phyloP scores from a whole-genome alignment of 2,329 filamentous ascomycete species.

The Pestalotiopsis sp. region DNA sequence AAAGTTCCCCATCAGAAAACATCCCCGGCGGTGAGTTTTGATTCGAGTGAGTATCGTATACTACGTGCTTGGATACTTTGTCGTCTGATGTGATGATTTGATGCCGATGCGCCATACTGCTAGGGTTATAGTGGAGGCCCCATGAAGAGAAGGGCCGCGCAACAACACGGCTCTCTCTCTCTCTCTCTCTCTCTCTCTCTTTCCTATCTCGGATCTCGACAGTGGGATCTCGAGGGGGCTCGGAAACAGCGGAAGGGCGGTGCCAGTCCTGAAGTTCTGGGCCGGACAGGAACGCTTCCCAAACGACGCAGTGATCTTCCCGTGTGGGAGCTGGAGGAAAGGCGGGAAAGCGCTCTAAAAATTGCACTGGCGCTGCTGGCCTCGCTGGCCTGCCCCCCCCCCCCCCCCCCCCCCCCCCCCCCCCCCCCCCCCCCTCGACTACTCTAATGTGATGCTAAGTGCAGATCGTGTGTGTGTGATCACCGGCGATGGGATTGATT shows the following conservation, averaged over 20 bases:
- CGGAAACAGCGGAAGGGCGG: not conserved
- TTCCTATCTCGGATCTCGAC: not conserved
- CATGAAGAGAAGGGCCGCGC: not conserved
- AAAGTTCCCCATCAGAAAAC: not conserved
- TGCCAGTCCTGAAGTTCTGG: not conserved
- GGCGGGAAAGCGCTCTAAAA: constrained; percentile 2
- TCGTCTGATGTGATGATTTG: not conserved
- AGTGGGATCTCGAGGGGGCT: not conserved
- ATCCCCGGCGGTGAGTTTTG: not conserved
- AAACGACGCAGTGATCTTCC: constrained; percentile 7
- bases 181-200: not conserved
- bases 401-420: no score
- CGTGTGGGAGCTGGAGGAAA: not conserved
- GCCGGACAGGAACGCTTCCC: not conserved
- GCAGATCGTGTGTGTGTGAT: constrained; percentile 6
- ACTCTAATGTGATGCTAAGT: not conserved
- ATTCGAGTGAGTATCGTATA: not conserved
- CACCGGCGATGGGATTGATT: constrained; percentile 3
- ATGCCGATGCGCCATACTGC: not conserved
- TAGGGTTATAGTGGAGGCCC: not conserved
- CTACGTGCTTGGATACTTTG: not conserved
- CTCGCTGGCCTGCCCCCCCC: no score
- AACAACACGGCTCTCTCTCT: not conserved
- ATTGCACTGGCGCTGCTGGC: not conserved
- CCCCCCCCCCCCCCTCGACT: no score